Evolutionary conservation across 1,139 yeast genomes (phyloP).

Genomic region (Debaryomycetaceae sp.): DNA sequence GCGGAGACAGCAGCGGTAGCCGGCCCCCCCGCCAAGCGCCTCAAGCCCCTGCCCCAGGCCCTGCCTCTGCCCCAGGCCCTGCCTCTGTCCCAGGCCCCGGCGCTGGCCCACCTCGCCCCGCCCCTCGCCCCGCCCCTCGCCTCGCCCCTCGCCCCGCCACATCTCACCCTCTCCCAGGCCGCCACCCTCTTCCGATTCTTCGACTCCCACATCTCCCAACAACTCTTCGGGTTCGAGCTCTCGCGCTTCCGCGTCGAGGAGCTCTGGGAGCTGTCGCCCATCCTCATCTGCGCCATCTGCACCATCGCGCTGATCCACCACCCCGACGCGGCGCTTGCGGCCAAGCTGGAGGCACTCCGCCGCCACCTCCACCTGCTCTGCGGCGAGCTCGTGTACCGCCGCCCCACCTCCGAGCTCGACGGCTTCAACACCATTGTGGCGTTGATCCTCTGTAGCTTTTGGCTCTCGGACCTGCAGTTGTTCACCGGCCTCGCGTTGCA

Average conservation of each 20-base stretch:
- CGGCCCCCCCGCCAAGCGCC: constrained; percentile 6
- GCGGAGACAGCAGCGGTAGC: constrained; percentile 3
- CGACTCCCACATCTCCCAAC: constrained; percentile 55
- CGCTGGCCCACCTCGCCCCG: constrained; percentile 1
- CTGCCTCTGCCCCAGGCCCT: too few species aligned
- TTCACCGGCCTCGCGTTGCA: constrained; percentile 66
- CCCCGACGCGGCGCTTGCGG: constrained; percentile 29
- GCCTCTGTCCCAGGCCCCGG: neutral
- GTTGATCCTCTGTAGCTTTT: constrained; percentile 61
- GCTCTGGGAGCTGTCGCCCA: constrained; percentile 56
- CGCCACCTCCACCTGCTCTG: constrained; percentile 43
- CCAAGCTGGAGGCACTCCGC: constrained; percentile 36
- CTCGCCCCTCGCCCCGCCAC: too few species aligned
- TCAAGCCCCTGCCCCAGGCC: constrained; percentile 1
- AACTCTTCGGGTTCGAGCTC: constrained; percentile 62
- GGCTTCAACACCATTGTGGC: constrained; percentile 61
- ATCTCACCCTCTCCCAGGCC: too few species aligned
- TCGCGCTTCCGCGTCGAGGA: constrained; percentile 45
- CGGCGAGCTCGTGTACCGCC: constrained; percentile 38
- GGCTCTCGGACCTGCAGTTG: constrained; percentile 64
- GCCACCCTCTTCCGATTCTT: constrained; percentile 47
- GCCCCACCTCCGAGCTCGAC: constrained; percentile 42
- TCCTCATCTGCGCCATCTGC: constrained; percentile 58
- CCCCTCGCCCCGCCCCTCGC: constrained; percentile 2
- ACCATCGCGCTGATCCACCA: constrained; percentile 64